phyloP scores from a whole-genome alignment of 2,329 filamentous ascomycete genomes.

The Cladophialophora exuberans region DNA sequence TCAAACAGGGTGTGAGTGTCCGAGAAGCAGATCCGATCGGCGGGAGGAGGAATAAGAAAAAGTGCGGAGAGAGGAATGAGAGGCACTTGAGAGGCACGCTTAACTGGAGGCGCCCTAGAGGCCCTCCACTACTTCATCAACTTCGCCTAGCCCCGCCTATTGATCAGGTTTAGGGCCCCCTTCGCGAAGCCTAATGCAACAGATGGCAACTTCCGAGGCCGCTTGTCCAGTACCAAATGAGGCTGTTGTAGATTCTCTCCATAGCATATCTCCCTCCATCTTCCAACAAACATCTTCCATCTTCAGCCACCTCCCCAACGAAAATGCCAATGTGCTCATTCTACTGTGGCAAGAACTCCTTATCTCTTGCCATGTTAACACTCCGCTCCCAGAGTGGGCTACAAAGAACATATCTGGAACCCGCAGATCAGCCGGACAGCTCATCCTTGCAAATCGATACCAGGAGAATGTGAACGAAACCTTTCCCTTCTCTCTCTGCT shows the following conservation, averaged over 20 bases:
- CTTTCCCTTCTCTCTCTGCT: too few species aligned
- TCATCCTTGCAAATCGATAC: neutral
- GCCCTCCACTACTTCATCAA: too few species aligned
- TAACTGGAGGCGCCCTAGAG: constrained; percentile 4
- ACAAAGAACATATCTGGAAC: neutral
- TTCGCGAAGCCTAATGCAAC: neutral
- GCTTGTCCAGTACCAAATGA: neutral
- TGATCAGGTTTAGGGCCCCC: too few species aligned
- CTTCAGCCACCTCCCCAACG: constrained; percentile 5
- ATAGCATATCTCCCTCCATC: neutral
- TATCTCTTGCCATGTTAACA: neutral
- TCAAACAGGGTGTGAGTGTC: too few species aligned
- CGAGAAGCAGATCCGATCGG: constrained; percentile 2
- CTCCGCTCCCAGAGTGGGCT: constrained; percentile 9
- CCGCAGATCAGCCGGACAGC: neutral
- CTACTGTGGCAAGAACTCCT: neutral
- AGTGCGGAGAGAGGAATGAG: constrained; percentile 4
- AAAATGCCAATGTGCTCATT: neutral
- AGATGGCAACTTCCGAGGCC: neutral
- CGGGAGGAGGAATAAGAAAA: constrained; percentile 3
- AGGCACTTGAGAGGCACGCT: neutral
- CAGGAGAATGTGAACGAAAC: too few species aligned
- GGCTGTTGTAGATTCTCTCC: neutral
- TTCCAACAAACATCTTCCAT: too few species aligned
- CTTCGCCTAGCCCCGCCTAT: constrained; percentile 3